Evolutionary conservation across 495 filamentous ascomycete genomes (phyloP).

Genomic region (Oleoguttula mirabilis): DNA sequence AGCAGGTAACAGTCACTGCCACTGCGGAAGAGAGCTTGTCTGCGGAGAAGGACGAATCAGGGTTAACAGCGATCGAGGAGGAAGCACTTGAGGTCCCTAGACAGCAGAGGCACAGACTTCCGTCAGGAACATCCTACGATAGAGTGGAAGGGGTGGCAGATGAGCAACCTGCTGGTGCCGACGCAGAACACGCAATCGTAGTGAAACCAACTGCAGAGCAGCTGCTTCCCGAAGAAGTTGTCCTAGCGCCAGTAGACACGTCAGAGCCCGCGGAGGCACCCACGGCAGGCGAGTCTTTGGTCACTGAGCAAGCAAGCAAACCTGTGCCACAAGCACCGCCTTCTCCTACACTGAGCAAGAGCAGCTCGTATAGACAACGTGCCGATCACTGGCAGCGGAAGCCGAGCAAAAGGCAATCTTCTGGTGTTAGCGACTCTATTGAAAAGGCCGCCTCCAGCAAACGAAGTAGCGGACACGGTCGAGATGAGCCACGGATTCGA

Average conservation of each 20-base stretch:
- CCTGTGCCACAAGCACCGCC: constrained; percentile 1
- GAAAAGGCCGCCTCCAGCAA: constrained; percentile 1
- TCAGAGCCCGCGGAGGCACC: neutral
- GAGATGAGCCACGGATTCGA: constrained; percentile 1
- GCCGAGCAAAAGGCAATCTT: neutral
- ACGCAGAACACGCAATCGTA: neutral
- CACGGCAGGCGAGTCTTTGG: neutral
- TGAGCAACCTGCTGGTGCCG: neutral
- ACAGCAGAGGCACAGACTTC: neutral
- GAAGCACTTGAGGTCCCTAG: too few relatives aligned
- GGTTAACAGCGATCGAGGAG: too few relatives aligned
- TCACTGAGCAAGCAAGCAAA: neutral
- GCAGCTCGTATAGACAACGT: constrained; percentile 10
- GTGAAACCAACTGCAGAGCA: neutral
- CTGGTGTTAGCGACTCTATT: neutral
- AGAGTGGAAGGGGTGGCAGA: neutral
- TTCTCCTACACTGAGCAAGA: constrained; percentile 13
- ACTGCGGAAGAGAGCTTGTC: too few relatives aligned
- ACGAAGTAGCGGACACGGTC: neutral
- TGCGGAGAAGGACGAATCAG: too few relatives aligned
- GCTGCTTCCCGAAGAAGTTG: neutral
- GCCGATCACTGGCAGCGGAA: constrained; percentile 14
- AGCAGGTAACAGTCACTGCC: too few relatives aligned
- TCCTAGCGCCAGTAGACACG: neutral
- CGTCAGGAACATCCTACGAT: neutral